These are phyloP conservation scores for Marasmius tenuissimus DNA, from an alignment of 1,284 basidiomycete species.

Conservation along the genomic window DNA sequence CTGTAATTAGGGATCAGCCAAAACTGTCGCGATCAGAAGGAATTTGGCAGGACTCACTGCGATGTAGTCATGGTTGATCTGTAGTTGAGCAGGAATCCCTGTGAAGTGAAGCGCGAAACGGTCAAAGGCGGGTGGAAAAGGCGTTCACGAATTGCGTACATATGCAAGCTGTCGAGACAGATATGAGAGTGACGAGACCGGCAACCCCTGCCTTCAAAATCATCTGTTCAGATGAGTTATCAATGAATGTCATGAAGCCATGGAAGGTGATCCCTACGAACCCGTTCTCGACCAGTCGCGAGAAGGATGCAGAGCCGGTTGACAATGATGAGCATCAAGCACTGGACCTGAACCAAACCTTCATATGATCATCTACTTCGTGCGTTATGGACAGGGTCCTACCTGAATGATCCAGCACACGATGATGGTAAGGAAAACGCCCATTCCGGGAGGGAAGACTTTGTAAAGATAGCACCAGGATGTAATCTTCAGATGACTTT, in stretches of 20 bases:
- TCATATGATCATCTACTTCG: too few species aligned
- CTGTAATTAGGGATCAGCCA: too few species aligned
- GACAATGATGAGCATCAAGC: constrained; percentile 8
- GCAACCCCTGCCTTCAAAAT: neutral
- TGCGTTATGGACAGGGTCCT: neutral
- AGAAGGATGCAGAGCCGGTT: constrained; percentile 5
- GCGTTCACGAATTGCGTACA: neutral
- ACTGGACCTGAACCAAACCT: neutral
- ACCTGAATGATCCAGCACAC: constrained; percentile 4
- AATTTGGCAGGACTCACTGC: neutral
- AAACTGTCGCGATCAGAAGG: neutral
- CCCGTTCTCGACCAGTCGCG: neutral
- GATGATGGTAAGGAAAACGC: neutral
- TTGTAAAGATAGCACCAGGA: neutral
- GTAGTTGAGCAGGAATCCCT: constrained; percentile 10
- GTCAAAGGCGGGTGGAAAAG: neutral
- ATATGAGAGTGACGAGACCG: neutral
- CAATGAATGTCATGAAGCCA: neutral
- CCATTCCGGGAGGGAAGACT: neutral
- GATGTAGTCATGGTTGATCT: constrained; percentile 7
- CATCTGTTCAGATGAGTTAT: neutral
- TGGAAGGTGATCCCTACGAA: neutral
- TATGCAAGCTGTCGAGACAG: neutral
- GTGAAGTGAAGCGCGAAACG: neutral
- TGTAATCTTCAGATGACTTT: neutral